Conservation (phyloP, 2,329 filamentous ascomycete genomes). For the Zymoseptoria brevis region DNA sequence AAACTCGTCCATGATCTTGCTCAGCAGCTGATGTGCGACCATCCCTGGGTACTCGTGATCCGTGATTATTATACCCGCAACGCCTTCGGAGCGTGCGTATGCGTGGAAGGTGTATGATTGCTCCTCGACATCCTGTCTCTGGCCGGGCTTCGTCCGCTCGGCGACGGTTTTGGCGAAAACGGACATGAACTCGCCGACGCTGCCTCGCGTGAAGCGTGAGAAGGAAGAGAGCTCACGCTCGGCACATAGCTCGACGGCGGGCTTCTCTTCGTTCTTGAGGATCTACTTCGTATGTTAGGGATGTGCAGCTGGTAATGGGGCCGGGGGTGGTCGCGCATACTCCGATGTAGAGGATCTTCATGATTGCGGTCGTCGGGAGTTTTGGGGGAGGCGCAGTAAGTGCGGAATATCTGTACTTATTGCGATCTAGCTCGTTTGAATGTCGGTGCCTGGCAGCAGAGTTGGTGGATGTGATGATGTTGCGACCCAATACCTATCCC, state of each 20-base stretch:
- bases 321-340: slow-evolving; percentile 44
- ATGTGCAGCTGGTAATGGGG: slow-evolving; percentile 12
- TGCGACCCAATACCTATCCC: not conserved
- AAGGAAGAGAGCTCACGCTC: slow-evolving; percentile 73
- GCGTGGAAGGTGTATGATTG: slow-evolving; percentile 60
- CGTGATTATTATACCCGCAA: slow-evolving; percentile 41
- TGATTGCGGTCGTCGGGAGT: slow-evolving; percentile 39
- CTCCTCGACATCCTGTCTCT: slow-evolving; percentile 68
- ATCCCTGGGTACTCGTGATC: slow-evolving; percentile 52
- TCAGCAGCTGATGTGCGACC: slow-evolving; percentile 78
- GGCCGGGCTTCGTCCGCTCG: slow-evolving; percentile 68
- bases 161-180: slow-evolving; percentile 83
- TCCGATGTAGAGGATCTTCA: slow-evolving; percentile 85
- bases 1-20: slow-evolving; percentile 84
- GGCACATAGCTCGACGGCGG: slow-evolving; percentile 65
- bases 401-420: not conserved
- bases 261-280: slow-evolving; percentile 69
- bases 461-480: not conserved
- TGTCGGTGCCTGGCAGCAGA: slow-evolving; percentile 4
- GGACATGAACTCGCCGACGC: slow-evolving; percentile 65
- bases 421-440: not conserved
- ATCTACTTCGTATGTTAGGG: slow-evolving; percentile 46
- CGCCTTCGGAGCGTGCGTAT: slow-evolving; percentile 39
- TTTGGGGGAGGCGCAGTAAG: slow-evolving; percentile 1
- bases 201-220: slow-evolving; percentile 65